Conservation (phyloP, 2,329 filamentous ascomycete genomes). For the Neonectria magnoliae region DNA sequence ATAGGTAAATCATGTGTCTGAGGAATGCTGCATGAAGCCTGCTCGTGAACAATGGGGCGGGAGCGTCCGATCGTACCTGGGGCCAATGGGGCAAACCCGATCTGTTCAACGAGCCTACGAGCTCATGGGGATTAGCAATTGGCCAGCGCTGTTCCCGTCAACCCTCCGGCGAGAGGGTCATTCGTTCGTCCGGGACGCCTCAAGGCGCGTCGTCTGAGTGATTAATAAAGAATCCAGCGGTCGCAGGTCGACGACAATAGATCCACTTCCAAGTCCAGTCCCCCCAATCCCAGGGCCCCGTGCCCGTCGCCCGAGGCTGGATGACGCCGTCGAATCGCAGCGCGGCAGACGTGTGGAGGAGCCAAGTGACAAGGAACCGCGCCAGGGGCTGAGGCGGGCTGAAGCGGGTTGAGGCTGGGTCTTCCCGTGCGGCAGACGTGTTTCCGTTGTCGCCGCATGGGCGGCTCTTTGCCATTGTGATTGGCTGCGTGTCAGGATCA, state of each 20-base stretch:
- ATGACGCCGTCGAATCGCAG: constrained; percentile 34
- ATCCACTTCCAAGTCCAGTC: constrained; percentile 23
- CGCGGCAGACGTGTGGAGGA: constrained; percentile 38
- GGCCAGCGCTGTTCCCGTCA: constrained; percentile 16
- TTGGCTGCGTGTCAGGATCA: constrained; percentile 35
- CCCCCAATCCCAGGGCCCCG: constrained; percentile 18
- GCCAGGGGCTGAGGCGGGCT: constrained; percentile 32
- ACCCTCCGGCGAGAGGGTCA: constrained; percentile 10
- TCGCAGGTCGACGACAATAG: constrained; percentile 2
- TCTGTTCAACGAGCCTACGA: constrained; percentile 32
- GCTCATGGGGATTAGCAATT: constrained; percentile 30
- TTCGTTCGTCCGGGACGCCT: constrained; percentile 10
- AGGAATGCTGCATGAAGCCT: constrained; percentile 41
- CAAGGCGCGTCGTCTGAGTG: constrained; percentile 23
- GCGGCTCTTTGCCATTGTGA: constrained; percentile 28
- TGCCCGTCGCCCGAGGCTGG: constrained; percentile 26
- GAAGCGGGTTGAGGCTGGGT: constrained; percentile 39
- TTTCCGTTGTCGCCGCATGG: constrained; percentile 46
- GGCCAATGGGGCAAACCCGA: constrained; percentile 36
- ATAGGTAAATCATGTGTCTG: constrained; percentile 45
- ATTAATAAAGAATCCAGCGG: constrained; percentile 16
- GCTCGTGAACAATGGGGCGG: constrained; percentile 34
- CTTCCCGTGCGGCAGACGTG: constrained; percentile 42
- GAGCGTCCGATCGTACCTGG: constrained; percentile 40
- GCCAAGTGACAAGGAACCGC: constrained; percentile 39